Conservation (phyloP, 495 filamentous ascomycete genomes). For the Talaromyces proteolyticus region DNA sequence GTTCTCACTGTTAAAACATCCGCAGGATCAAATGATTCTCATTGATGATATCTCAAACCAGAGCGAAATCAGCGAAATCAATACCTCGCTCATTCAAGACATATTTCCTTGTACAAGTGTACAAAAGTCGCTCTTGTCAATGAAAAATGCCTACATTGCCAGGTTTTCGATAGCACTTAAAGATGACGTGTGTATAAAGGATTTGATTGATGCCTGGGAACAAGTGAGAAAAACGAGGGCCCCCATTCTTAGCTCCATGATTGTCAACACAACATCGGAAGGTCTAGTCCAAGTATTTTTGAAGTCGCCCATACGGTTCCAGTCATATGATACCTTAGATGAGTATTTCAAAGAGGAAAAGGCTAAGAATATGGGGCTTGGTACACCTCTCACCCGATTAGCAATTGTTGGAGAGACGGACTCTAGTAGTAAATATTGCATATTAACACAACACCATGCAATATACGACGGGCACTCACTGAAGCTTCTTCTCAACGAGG, state of each 20-base stretch:
- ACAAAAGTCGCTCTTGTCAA: slow-evolving; percentile 48
- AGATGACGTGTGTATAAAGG: slow-evolving; percentile 14
- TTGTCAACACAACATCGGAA: slow-evolving; percentile 16
- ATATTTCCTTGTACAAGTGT: slow-evolving; percentile 43
- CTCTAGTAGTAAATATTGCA: neutral
- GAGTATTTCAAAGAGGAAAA: neutral
- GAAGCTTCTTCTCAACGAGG: slow-evolving; percentile 4
- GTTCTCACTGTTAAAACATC: neutral
- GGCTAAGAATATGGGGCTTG: too few species aligned
- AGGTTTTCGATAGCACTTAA: slow-evolving; percentile 19
- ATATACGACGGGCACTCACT: slow-evolving; percentile 16
- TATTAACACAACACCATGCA: slow-evolving; percentile 14
- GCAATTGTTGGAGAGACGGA: neutral
- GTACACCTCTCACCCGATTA: neutral
- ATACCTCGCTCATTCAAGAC: neutral
- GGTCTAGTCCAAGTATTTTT: slow-evolving; percentile 2
- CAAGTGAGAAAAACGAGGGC: slow-evolving; percentile 13
- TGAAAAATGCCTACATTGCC: slow-evolving; percentile 21
- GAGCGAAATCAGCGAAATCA: neutral
- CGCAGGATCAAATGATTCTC: neutral
- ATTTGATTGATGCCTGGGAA: slow-evolving; percentile 31
- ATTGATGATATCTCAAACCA: too few species aligned
- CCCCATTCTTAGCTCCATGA: slow-evolving; percentile 32
- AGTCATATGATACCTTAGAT: neutral
- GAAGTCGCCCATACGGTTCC: neutral